Conservation (phyloP, 2,329 filamentous ascomycete species). For the Alternaria incomplexa region DNA sequence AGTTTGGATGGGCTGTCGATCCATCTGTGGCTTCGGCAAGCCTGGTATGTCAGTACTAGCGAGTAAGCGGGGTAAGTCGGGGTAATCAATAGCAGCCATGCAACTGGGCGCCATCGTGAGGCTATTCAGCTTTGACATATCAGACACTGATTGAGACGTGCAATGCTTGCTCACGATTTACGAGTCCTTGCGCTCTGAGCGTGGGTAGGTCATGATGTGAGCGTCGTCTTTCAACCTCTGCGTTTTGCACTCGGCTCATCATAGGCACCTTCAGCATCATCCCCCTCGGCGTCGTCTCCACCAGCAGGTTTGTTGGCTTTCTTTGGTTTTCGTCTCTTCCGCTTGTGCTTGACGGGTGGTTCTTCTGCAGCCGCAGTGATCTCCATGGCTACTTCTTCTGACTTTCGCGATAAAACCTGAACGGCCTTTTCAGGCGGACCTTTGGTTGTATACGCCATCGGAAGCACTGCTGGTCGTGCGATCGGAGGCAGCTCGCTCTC, state of each 20-base stretch:
- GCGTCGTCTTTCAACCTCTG: constrained; percentile 13
- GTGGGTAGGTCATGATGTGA: not conserved
- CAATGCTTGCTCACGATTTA: not conserved
- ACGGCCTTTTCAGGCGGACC: not conserved
- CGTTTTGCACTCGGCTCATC: constrained; percentile 24
- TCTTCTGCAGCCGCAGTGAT: constrained; percentile 1
- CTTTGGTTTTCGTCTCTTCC: constrained; percentile 26
- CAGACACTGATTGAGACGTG: not conserved
- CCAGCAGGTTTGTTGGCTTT: constrained; percentile 9
- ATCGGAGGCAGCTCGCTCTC: constrained; percentile 21
- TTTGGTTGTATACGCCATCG: constrained; percentile 1
- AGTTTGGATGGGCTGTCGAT: not conserved
- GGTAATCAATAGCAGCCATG: constrained; percentile 1
- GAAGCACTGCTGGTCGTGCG: constrained; percentile 24
- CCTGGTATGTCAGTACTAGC: constrained; percentile 19
- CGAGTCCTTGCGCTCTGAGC: not conserved
- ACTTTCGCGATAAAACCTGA: not conserved
- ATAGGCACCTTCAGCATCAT: constrained; percentile 4
- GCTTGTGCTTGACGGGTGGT: constrained; percentile 28
- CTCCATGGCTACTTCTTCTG: not conserved
- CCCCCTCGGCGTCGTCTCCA: constrained; percentile 8
- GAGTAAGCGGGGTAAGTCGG: constrained; percentile 32
- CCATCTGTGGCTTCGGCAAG: constrained; percentile 22
- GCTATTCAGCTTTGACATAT: not conserved
- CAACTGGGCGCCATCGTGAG: not conserved